phyloP scores from a whole-genome alignment of 2,329 filamentous ascomycete species.

The Cyclaneusma minus region DNA sequence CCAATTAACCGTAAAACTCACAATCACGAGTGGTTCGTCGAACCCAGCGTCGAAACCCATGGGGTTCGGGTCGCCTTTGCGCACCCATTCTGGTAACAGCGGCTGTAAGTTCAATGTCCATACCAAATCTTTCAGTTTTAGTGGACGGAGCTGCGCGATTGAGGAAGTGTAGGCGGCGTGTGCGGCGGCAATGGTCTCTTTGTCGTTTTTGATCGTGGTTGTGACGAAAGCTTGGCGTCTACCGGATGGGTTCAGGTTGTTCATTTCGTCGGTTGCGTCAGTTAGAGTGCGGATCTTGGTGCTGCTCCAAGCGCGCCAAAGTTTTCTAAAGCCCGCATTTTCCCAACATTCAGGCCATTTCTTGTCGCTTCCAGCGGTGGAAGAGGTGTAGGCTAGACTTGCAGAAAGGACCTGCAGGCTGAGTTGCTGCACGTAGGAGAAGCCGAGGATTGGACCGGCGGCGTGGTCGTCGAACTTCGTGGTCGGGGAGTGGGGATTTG shows the following conservation, averaged over 20 bases:
- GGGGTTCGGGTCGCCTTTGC: constrained; percentile 14
- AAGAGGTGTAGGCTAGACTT: constrained; percentile 15
- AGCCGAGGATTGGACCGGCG: constrained; percentile 15
- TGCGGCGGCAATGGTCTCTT: constrained; percentile 13
- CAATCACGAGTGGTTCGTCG: constrained; percentile 16
- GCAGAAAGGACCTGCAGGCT: constrained; percentile 19
- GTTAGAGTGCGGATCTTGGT: constrained; percentile 17
- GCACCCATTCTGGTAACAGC: constrained; percentile 13
- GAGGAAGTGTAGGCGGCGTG: constrained; percentile 16
- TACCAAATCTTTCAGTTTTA: constrained; percentile 14
- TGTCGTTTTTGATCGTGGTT: constrained; percentile 22
- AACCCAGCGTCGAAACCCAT: constrained; percentile 12
- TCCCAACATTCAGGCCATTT: constrained; percentile 19
- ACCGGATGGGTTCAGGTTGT: constrained; percentile 16
- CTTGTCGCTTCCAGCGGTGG: constrained; percentile 7
- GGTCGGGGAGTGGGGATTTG: constrained; percentile 3
- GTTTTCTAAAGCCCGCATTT: constrained; percentile 15
- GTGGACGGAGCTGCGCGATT: constrained; percentile 12
- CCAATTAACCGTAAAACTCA: constrained; percentile 21
- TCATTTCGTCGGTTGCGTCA: constrained; percentile 20
- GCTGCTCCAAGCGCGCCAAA: constrained; percentile 21
- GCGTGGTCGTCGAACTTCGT: constrained; percentile 10
- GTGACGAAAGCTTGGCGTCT: constrained; percentile 18
- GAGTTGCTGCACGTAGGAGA: constrained; percentile 12
- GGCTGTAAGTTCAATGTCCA: constrained; percentile 21